Conservation (phyloP, 768 basidiomycete genomes). For the Termitomyces sp. region DNA sequence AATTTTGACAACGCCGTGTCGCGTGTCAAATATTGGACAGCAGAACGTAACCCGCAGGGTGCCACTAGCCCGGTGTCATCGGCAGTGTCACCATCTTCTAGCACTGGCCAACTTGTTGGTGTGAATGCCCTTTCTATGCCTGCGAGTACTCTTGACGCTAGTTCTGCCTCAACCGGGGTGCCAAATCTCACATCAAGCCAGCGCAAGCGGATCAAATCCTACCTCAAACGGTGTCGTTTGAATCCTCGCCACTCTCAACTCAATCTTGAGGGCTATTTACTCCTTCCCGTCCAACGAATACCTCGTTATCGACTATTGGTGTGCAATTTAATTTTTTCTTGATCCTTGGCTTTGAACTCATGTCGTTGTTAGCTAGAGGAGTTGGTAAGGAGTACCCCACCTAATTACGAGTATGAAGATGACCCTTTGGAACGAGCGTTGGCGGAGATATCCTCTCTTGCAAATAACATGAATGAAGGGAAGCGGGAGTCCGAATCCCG, state of each 20-base stretch:
- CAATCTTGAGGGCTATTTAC: constrained; percentile 88
- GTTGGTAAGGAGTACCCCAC: constrained; percentile 81
- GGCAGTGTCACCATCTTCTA: constrained; percentile 55
- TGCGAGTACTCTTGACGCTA: constrained; percentile 36
- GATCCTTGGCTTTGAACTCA: constrained; percentile 1
- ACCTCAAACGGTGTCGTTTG: constrained; percentile 85
- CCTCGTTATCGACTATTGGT: constrained; percentile 95
- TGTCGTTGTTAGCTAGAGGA: constrained; percentile 67
- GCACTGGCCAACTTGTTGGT: constrained; percentile 59
- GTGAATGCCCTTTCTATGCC: constrained; percentile 52
- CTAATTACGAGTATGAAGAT: constrained; percentile 67
- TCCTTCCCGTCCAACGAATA: constrained; percentile 94
- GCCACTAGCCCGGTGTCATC: constrained; percentile 35
- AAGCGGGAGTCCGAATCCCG: constrained; percentile 95
- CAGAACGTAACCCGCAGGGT: constrained; percentile 44
- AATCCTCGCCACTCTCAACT: constrained; percentile 92
- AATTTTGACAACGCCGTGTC: constrained; percentile 94
- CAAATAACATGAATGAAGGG: constrained; percentile 97
- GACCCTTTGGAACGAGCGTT: constrained; percentile 86
- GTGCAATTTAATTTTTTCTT: constrained; percentile 27
- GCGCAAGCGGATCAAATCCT: constrained; percentile 82
- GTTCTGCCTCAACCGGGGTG: constrained; percentile 37
- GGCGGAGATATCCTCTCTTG: constrained; percentile 82
- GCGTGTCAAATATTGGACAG: constrained; percentile 84
- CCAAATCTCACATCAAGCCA: constrained; percentile 73